Conservation (phyloP, 805 yeast species). For the Kluyveromyces lactis region DNA sequence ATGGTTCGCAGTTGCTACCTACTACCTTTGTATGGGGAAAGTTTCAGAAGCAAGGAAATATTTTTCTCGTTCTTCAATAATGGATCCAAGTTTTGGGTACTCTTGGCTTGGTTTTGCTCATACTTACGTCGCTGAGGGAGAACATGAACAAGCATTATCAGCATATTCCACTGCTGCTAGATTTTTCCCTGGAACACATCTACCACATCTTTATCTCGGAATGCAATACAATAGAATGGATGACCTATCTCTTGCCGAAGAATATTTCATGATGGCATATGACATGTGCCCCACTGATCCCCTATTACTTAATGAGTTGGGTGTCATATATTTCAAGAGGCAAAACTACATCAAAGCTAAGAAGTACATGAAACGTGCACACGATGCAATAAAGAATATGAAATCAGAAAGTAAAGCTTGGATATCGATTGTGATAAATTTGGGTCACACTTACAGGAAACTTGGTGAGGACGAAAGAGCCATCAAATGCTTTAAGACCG, state of each 20-base stretch:
- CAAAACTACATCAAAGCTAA: conserved; percentile 63
- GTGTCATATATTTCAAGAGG: conserved; percentile 81
- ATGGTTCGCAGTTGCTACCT: conserved; percentile 89
- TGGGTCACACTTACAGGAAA: conserved; percentile 82
- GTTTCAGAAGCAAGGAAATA: conserved; percentile 76
- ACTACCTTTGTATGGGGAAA: conserved; percentile 68
- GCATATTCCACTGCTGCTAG: conserved; percentile 95
- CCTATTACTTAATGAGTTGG: conserved; percentile 79
- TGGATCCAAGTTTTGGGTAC: conserved; percentile 84
- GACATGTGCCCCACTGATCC: conserved; percentile 83
- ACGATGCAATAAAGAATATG: conserved; percentile 55
- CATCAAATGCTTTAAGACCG: conserved; percentile 66
- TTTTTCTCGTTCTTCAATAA: conserved; percentile 80
- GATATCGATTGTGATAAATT: conserved; percentile 75
- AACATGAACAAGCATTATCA: conserved; percentile 95
- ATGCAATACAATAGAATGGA: conserved; percentile 93
- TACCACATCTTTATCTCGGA: conserved; percentile 84
- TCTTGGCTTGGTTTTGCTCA: conserved; percentile 99
- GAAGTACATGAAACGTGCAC: conserved; percentile 58
- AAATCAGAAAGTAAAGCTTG: conserved; percentile 78
- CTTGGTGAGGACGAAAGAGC: conserved; percentile 56
- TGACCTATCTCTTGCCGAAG: conserved; percentile 75
- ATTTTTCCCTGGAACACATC: conserved; percentile 81
- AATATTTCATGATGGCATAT: conserved; percentile 68
- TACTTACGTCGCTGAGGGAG: conserved; percentile 96